These are phyloP conservation scores for Bidens hawaiensis DNA, from an alignment of 140 eudicot genomes.

Conservation along the genomic window DNA sequence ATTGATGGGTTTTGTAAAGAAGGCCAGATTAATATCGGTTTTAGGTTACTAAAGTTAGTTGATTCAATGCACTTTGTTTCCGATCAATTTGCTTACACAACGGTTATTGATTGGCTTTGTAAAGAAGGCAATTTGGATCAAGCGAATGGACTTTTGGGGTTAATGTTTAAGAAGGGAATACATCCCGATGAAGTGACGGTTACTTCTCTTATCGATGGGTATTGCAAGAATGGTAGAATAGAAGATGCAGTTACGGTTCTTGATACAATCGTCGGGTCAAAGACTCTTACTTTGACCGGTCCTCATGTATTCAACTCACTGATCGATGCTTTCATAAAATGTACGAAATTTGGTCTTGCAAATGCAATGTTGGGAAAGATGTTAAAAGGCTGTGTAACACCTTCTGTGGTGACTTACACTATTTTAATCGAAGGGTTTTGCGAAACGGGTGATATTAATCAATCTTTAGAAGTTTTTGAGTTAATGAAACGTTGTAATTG, in stretches of 20 bases:
- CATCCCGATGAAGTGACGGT: constrained; percentile 39
- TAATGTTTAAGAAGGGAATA: constrained; percentile 37
- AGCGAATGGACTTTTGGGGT: constrained; percentile 29
- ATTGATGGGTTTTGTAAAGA: constrained; percentile 36
- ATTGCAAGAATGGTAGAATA: constrained; percentile 30
- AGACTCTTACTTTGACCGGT: constrained; percentile 20
- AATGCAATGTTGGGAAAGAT: constrained; percentile 39
- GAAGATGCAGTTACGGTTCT: constrained; percentile 30
- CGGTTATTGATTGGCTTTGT: constrained; percentile 30
- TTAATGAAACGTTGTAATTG: constrained; percentile 34
- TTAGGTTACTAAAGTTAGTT: constrained; percentile 24
- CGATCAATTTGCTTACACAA: constrained; percentile 35
- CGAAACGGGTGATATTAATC: constrained; percentile 9
- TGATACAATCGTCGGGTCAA: constrained; percentile 16
- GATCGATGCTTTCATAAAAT: constrained; percentile 38
- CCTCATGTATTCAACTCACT: constrained; percentile 41
- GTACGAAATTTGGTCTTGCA: constrained; percentile 20
- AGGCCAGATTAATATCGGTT: constrained; percentile 36
- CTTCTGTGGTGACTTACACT: constrained; percentile 46
- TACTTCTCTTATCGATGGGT: constrained; percentile 41
- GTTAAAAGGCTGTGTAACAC: constrained; percentile 36
- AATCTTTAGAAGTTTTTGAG: constrained; percentile 31
- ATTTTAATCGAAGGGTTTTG: constrained; percentile 33
- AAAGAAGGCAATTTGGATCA: constrained; percentile 30
- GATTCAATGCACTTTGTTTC: constrained; percentile 13